Evolutionary conservation across 305 asterid species (phyloP).

Genomic region (Stenogyne calaminthoides): DNA sequence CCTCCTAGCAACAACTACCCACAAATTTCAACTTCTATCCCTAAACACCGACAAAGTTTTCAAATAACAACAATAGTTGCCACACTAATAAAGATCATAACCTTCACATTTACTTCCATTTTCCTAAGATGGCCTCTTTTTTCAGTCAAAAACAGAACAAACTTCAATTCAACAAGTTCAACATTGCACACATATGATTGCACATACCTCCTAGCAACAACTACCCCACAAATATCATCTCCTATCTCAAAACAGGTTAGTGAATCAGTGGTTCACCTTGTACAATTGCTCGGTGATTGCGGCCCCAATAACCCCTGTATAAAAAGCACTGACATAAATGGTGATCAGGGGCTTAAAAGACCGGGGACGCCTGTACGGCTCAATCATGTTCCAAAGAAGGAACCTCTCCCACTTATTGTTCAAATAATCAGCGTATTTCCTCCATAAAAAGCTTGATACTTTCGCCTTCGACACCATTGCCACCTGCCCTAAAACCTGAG

Average conservation of each 20-base stretch:
- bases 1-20: background rate
- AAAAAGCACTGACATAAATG: constrained; percentile 72
- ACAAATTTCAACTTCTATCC: background rate
- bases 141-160: background rate
- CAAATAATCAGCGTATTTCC: constrained; percentile 81
- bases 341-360: constrained; percentile 82
- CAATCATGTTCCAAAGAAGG: constrained; percentile 86
- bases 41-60: background rate
- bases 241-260: background rate
- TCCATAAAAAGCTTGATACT: constrained; percentile 76
- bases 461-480: background rate
- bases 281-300: constrained; percentile 81
- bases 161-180: background rate
- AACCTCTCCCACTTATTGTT: constrained; percentile 74
- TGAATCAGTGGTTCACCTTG: constrained; percentile 47
- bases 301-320: constrained; percentile 81
- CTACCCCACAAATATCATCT: background rate
- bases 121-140: background rate
- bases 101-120: background rate
- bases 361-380: constrained; percentile 75
- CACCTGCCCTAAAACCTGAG: constrained; percentile 9
- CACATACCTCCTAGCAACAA: background rate
- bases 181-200: background rate
- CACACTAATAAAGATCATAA: background rate
- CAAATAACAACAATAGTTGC: background rate